Conservation (phyloP, 225 moss, liverwort and hornwort genomes). For the Physcomitrellopsis africana region DNA sequence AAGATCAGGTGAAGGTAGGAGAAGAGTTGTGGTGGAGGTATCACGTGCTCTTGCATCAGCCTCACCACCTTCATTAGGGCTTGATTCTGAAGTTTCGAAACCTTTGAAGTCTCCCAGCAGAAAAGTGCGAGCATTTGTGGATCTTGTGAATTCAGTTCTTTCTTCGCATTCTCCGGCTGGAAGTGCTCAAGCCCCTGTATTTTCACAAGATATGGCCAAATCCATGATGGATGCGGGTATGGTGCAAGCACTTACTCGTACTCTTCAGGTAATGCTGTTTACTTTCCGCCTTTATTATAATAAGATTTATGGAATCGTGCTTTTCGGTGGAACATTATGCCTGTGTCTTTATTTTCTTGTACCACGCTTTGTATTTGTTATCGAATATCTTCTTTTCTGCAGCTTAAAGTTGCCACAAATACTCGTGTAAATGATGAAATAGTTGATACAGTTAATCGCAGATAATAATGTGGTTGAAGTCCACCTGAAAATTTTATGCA, state of each 20-base stretch:
- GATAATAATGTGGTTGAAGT: too few relatives aligned
- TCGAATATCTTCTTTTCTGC: too few relatives aligned
- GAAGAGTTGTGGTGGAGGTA: slow-evolving; percentile 88
- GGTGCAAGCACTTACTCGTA: slow-evolving; percentile 86
- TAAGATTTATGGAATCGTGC: background rate
- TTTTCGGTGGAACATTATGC: slow-evolving; percentile 13
- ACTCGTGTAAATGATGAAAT: too few relatives aligned
- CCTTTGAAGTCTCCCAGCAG: slow-evolving; percentile 70
- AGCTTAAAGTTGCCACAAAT: too few relatives aligned
- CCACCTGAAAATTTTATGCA: background rate
- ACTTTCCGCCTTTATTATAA: background rate
- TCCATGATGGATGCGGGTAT: slow-evolving; percentile 95
- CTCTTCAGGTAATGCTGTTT: slow-evolving; percentile 62
- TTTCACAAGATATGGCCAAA: slow-evolving; percentile 89
- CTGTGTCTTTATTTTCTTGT: background rate
- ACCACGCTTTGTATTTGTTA: background rate
- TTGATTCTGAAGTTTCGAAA: slow-evolving; percentile 39
- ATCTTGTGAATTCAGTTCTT: slow-evolving; percentile 91
- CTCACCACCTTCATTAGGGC: slow-evolving; percentile 43
- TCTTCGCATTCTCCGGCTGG: slow-evolving; percentile 86
- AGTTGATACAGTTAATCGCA: too few relatives aligned
- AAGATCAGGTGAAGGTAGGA: slow-evolving; percentile 92
- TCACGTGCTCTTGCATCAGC: slow-evolving; percentile 74
- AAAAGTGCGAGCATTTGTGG: slow-evolving; percentile 85
- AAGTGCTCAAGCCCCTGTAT: slow-evolving; percentile 83